Conservation (phyloP, 768 basidiomycete species). For the Epithele typhae region DNA sequence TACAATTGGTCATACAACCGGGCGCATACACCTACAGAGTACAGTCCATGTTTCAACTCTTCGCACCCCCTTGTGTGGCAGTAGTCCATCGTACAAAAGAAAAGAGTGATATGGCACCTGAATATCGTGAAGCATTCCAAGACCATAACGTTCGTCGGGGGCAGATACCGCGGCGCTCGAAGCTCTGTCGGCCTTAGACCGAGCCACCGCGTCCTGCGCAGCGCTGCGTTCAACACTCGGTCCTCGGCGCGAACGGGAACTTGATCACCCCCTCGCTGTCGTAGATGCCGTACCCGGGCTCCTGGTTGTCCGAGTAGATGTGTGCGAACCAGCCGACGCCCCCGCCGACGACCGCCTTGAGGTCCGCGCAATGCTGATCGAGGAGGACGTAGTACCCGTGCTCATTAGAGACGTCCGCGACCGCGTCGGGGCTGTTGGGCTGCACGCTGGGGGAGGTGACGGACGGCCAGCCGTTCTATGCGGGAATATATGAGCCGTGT, state of each 20-base stretch:
- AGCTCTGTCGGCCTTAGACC: no score
- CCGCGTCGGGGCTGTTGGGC: conserved; percentile 58
- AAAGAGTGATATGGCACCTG: no score
- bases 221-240: conserved; percentile 22
- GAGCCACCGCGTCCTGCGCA: no score
- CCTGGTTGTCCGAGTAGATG: conserved; percentile 64
- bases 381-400: conserved; percentile 62
- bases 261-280: conserved; percentile 44
- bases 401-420: conserved; percentile 60
- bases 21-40: no score
- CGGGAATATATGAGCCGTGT: background rate
- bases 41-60: no score
- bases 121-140: no score
- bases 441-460: conserved; percentile 55
- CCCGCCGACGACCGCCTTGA: conserved; percentile 56
- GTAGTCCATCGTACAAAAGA: no score
- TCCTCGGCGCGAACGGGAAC: conserved; percentile 62
- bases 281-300: conserved; percentile 71
- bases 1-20: no score
- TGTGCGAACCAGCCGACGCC: conserved; percentile 83
- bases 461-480: conserved; percentile 77
- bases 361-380: conserved; percentile 55
- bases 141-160: no score
- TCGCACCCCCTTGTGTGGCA: no score
- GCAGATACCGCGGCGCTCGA: no score